phyloP scores from a whole-genome alignment of 192 early-diverging fungal genomes.

The Podochytrium sp. region DNA sequence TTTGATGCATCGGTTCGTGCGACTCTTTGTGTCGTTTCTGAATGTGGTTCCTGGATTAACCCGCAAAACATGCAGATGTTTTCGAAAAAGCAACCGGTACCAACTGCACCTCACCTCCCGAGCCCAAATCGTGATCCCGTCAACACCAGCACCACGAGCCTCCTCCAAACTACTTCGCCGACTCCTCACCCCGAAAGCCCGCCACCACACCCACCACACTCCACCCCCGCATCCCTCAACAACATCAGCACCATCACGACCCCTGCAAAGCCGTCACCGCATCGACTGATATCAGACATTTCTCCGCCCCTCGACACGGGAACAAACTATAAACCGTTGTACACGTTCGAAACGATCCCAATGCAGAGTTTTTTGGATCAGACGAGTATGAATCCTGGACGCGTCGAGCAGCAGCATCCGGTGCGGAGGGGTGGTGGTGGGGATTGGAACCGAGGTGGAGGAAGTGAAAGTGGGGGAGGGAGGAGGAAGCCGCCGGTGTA shows the following conservation, averaged over 20 bases:
- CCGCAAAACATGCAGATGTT: too few relatives aligned
- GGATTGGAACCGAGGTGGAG: background rate
- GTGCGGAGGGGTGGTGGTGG: background rate
- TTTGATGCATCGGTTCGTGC: background rate
- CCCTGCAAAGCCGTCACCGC: background rate
- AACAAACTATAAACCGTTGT: slow-evolving; percentile 18
- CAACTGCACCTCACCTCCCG: background rate
- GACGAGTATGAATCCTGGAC: background rate
- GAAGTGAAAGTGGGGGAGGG: too few relatives aligned
- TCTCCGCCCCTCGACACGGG: slow-evolving; percentile 3
- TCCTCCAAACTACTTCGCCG: background rate
- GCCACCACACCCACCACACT: background rate
- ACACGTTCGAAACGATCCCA: slow-evolving; percentile 20
- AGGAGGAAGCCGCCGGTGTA: background rate
- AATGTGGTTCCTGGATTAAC: background rate
- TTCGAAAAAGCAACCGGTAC: background rate
- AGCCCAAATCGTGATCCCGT: too few relatives aligned
- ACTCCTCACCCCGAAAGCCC: background rate
- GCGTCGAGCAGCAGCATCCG: background rate
- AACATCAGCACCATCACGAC: too few relatives aligned
- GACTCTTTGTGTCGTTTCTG: background rate
- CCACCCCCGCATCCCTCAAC: too few relatives aligned
- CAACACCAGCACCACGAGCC: background rate
- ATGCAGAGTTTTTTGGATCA: background rate
- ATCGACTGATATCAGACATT: background rate